phyloP scores from a whole-genome alignment of 192 early-diverging fungal species.

The Gonapodya prolifera region DNA sequence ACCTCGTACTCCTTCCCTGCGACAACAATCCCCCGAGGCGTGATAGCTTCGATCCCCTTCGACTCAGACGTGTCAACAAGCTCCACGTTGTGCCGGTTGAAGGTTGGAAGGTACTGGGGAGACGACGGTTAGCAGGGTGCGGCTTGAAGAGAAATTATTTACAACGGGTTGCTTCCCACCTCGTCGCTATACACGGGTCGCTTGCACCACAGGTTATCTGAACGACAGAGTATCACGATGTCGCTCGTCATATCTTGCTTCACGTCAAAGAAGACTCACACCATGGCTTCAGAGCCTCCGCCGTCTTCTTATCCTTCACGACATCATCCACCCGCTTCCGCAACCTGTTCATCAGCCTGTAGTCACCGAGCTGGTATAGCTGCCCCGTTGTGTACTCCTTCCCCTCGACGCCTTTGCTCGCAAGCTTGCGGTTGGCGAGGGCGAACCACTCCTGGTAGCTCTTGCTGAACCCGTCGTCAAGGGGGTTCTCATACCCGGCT shows the following conservation, averaged over 20 bases:
- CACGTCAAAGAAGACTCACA: not conserved
- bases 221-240: not conserved
- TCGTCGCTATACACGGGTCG: not conserved
- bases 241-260: not conserved
- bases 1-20: not conserved
- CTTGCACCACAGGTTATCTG: not conserved
- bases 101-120: not conserved
- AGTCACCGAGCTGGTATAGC: constrained; percentile 1
- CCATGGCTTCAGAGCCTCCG: constrained; percentile 1
- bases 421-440: not conserved
- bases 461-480: constrained; percentile 6
- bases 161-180: too few species aligned
- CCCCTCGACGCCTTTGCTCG: not conserved
- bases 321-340: not conserved
- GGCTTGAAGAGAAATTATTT: too few species aligned
- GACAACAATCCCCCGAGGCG: not conserved
- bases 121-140: too few species aligned
- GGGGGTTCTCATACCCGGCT: not conserved
- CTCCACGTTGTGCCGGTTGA: constrained; percentile 6
- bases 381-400: not conserved
- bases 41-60: constrained; percentile 1
- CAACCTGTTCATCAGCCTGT: not conserved
- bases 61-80: not conserved
- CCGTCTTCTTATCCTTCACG: constrained; percentile 5
- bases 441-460: not conserved